phyloP scores from a whole-genome alignment of 116 monocot species.

The Papilionanthe hybrid region DNA sequence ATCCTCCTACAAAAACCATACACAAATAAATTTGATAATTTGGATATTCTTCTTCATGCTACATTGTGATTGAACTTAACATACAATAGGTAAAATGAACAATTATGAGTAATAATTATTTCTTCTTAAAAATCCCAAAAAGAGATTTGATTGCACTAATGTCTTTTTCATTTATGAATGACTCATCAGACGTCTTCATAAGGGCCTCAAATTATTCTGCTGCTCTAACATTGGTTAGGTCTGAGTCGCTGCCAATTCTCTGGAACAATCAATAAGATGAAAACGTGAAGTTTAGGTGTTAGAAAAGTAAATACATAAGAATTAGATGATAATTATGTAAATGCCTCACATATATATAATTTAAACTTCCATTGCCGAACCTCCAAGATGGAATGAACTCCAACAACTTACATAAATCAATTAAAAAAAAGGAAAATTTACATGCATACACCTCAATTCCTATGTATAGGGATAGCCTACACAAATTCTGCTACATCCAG shows the following conservation, averaged over 20 bases:
- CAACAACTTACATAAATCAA: too few species aligned
- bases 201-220: conserved; percentile 65
- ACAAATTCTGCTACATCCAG: too few species aligned
- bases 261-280: conserved; percentile 12
- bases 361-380: too few species aligned
- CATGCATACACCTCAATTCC: too few species aligned
- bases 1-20: not conserved
- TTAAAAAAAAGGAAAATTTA: too few species aligned
- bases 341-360: too few species aligned
- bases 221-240: conserved; percentile 58
- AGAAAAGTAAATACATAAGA: too few species aligned
- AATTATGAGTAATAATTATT: not conserved
- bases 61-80: not conserved
- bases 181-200: conserved; percentile 81
- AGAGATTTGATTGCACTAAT: conserved; percentile 91
- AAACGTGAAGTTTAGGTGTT: too few species aligned
- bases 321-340: too few species aligned
- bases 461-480: too few species aligned
- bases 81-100: not conserved
- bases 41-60: not conserved
- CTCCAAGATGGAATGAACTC: too few species aligned
- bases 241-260: conserved; percentile 74
- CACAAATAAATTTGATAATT: not conserved
- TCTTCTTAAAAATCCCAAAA: conserved; percentile 71
- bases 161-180: conserved; percentile 90